phyloP scores from a whole-genome alignment of 139 green algal genomes.

The Coelastrella sp. region DNA sequence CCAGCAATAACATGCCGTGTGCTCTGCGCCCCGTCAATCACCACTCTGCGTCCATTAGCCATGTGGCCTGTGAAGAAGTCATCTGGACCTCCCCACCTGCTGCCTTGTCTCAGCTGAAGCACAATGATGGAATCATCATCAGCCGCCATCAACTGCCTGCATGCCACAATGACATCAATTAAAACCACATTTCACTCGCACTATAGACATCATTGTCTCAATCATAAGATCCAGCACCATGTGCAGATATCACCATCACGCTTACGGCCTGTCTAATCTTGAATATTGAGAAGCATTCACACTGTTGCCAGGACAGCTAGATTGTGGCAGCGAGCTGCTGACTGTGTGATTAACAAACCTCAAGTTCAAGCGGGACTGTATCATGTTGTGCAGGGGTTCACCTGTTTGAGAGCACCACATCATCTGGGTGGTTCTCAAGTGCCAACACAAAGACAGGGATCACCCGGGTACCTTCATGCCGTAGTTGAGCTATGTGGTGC shows the following conservation, averaged over 20 bases:
- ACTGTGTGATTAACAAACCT: too few species aligned
- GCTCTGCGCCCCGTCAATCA: constrained; percentile 42
- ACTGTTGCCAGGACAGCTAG: too few species aligned
- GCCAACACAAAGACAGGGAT: constrained; percentile 59
- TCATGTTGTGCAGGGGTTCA: too few species aligned
- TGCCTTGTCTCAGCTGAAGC: constrained; percentile 52
- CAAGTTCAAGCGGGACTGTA: too few species aligned
- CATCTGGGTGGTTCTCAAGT: constrained; percentile 39
- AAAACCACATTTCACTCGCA: too few species aligned
- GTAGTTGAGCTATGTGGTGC: constrained; percentile 44
- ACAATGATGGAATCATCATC: constrained; percentile 55
- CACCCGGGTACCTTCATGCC: constrained; percentile 51
- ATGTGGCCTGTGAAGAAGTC: constrained; percentile 52
- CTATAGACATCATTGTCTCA: too few species aligned
- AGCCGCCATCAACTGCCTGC: constrained; percentile 52
- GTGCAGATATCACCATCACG: too few species aligned
- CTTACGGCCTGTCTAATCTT: too few species aligned
- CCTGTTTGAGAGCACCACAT: constrained; percentile 48
- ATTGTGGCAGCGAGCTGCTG: background rate
- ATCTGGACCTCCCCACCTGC: constrained; percentile 28
- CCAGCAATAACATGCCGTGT: constrained; percentile 58
- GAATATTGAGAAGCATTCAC: too few species aligned
- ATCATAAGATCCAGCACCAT: too few species aligned
- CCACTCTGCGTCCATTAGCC: constrained; percentile 52
- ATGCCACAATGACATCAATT: background rate